phyloP scores from a whole-genome alignment of 129 eudicot genomes.

The Mikania micrantha region DNA sequence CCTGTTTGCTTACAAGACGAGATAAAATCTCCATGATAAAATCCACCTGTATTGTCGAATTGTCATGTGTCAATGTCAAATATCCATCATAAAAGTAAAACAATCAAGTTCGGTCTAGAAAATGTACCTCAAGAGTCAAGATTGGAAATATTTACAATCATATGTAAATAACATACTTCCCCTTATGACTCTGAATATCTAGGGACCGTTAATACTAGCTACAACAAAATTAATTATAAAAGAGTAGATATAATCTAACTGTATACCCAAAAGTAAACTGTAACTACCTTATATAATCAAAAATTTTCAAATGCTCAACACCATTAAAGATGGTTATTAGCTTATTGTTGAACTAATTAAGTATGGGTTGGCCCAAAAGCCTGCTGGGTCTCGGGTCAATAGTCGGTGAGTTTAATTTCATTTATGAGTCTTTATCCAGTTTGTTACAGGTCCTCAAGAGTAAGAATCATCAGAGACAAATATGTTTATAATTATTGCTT shows the following conservation, averaged over 20 bases:
- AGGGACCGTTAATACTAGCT: neutral
- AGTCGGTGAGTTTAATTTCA: too few relatives aligned
- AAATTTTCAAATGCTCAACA: neutral
- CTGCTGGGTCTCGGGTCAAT: too few relatives aligned
- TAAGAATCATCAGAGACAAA: too few relatives aligned
- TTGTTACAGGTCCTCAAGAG: too few relatives aligned
- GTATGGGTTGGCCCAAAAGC: too few relatives aligned
- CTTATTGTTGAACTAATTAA: too few relatives aligned
- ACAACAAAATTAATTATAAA: neutral
- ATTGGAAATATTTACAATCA: neutral
- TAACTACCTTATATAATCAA: neutral
- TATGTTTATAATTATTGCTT: too few relatives aligned
- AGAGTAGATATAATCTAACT: neutral
- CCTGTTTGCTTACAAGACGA: constrained; percentile 98
- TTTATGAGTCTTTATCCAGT: too few relatives aligned
- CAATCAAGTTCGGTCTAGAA: neutral
- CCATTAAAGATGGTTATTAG: neutral
- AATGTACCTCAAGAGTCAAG: neutral
- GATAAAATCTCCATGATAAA: constrained; percentile 89
- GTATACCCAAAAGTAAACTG: neutral
- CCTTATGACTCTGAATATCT: neutral
- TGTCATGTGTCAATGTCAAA: constrained; percentile 11
- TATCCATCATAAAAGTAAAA: neutral
- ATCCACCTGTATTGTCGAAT: constrained; percentile 60
- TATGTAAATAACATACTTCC: neutral